A percentile compares a stretch with the other conserved stretches of the same genome.
phyloP scores from a whole-genome alignment of 169 alveolate species.

The Sarcocystis neurona region DNA sequence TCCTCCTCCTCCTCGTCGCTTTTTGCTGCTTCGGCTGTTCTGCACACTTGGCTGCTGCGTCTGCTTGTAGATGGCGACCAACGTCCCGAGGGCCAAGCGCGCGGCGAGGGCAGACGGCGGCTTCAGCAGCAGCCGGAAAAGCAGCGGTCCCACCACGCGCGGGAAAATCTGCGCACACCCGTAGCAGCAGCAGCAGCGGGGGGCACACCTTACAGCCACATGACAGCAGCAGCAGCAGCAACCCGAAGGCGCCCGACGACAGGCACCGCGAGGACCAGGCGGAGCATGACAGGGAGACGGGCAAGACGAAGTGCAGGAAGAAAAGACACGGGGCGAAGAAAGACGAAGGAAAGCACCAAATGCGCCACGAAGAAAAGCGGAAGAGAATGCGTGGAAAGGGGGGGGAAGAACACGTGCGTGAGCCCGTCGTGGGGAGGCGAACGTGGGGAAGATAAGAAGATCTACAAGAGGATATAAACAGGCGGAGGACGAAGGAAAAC shows the following conservation, averaged over 20 bases:
- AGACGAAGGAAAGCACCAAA: background rate
- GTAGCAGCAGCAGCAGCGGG: too few species aligned
- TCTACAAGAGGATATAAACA: background rate
- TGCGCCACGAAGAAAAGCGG: background rate
- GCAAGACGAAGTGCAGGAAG: background rate
- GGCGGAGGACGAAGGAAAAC: background rate
- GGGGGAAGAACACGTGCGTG: background rate
- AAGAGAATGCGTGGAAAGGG: background rate
- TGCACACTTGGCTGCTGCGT: too few species aligned
- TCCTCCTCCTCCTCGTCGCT: too few species aligned
- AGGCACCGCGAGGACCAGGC: too few species aligned
- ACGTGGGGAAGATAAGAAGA: background rate
- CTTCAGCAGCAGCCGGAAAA: constrained; percentile 10
- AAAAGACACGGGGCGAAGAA: background rate
- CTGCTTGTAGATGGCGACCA: constrained; percentile 51
- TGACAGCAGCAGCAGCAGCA: background rate
- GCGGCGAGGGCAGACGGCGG: constrained; percentile 41
- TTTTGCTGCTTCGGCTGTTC: background rate
- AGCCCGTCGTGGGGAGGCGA: background rate
- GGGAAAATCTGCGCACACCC: too few species aligned
- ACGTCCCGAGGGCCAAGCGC: constrained; percentile 48
- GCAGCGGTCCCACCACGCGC: too few species aligned
- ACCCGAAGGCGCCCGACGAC: too few species aligned
- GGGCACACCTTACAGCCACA: background rate
- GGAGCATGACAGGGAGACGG: too few species aligned